Percentiles rank a stretch among this genome's conserved stretches.
These are phyloP conservation scores for Metarhizium humberi DNA, from an alignment of 2,329 filamentous ascomycete genomes.

Conservation along the genomic window DNA sequence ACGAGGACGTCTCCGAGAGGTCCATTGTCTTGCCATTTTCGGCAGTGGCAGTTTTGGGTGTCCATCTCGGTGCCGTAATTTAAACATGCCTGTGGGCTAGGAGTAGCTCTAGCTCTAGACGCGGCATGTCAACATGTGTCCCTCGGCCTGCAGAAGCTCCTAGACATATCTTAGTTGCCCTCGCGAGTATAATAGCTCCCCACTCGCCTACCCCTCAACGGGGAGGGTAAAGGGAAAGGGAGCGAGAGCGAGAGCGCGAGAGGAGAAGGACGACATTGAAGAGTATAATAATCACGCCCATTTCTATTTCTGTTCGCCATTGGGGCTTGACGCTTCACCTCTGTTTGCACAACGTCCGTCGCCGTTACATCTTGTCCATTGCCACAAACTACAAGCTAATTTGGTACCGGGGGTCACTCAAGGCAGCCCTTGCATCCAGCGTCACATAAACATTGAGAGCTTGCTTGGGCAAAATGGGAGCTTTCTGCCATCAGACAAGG, in stretches of 20 bases:
- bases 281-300: background rate
- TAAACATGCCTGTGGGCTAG: constrained; percentile 1
- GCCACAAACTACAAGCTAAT: too few species aligned
- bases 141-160: constrained; percentile 1
- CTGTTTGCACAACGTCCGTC: too few species aligned
- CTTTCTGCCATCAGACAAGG: constrained; percentile 3
- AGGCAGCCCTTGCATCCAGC: too few species aligned
- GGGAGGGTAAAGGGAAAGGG: background rate
- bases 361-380: too few species aligned
- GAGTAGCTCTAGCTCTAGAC: background rate
- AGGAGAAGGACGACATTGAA: background rate
- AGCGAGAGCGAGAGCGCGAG: background rate
- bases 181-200: constrained; percentile 6
- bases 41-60: background rate
- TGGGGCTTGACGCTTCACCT: background rate
- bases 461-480: constrained; percentile 3
- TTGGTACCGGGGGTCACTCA: too few species aligned
- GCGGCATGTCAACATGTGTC: background rate
- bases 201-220: constrained; percentile 2
- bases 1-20: constrained; percentile 1
- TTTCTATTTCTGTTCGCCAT: background rate
- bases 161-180: background rate
- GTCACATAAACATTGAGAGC: background rate
- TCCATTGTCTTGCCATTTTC: background rate
- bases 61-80: constrained; percentile 1